Evolutionary conservation across 2,329 filamentous ascomycete species (phyloP).

Genomic region (Atkinsonella hypoxylon): DNA sequence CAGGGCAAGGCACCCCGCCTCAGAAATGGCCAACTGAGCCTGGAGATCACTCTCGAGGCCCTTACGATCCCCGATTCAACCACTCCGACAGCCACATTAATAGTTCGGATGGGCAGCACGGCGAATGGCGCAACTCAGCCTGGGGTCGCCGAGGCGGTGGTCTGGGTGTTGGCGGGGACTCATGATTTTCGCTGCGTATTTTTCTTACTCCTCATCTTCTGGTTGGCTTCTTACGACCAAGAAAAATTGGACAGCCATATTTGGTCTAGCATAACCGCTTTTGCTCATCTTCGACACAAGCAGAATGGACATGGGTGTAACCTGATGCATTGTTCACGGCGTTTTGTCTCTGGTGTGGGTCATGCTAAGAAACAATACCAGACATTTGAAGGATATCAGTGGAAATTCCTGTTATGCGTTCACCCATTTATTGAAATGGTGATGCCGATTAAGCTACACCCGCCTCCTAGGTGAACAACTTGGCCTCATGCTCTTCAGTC

Average conservation of each 20-base stretch:
- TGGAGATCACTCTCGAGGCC: conserved; percentile 30
- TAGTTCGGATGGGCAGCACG: conserved; percentile 30
- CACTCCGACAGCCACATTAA: conserved; percentile 29
- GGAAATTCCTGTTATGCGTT: not conserved
- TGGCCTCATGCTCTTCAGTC: no score
- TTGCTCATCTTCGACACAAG: conserved; percentile 11
- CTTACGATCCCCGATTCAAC: conserved; percentile 32
- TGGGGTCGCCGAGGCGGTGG: conserved; percentile 39
- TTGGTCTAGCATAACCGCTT: conserved; percentile 3
- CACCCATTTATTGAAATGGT: not conserved
- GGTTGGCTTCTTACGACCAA: not conserved
- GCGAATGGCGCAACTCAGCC: conserved; percentile 47
- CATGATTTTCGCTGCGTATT: conserved; percentile 15
- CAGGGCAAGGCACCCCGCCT: conserved; percentile 38
- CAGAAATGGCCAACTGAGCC: conserved; percentile 33
- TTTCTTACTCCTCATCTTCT: not conserved
- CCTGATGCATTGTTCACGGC: conserved; percentile 27
- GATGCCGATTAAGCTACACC: no score
- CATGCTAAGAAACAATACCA: conserved; percentile 9
- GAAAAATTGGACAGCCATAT: not conserved
- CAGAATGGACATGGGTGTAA: conserved; percentile 19
- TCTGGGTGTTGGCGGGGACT: conserved; percentile 35
- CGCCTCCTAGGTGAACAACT: no score
- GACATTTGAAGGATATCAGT: conserved; percentile 8
- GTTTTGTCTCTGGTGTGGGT: conserved; percentile 17